Evolutionary conservation across 2,329 filamentous ascomycete species (phyloP).

Genomic region (Akanthomyces lecanii): DNA sequence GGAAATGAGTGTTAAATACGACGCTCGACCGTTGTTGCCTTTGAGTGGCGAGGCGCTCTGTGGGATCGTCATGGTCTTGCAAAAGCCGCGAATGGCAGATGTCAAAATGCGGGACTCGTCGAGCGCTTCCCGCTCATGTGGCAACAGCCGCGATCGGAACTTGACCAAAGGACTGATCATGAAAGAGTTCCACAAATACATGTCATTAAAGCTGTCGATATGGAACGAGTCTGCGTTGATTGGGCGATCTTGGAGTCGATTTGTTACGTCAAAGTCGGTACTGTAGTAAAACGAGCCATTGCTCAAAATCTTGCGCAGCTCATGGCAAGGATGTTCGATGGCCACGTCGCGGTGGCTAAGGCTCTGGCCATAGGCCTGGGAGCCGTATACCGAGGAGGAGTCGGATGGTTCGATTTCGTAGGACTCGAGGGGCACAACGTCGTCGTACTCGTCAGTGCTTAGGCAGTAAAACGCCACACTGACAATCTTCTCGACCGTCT

Average conservation of each 20-base stretch:
- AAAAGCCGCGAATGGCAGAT: constrained; percentile 91
- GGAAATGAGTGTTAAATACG: constrained; percentile 84
- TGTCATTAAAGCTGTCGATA: constrained; percentile 87
- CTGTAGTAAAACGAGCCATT: constrained; percentile 98
- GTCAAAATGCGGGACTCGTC: constrained; percentile 86
- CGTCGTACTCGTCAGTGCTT: constrained; percentile 80
- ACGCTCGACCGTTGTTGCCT: constrained; percentile 67
- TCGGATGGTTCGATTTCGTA: constrained; percentile 48
- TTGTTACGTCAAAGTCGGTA: constrained; percentile 95
- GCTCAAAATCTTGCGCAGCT: constrained; percentile 84
- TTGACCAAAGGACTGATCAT: constrained; percentile 92
- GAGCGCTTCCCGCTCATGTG: constrained; percentile 70
- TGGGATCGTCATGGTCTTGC: constrained; percentile 79
- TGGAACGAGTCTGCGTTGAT: constrained; percentile 76
- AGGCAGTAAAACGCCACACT: constrained; percentile 91
- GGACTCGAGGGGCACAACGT: constrained; percentile 57
- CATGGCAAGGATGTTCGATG: constrained; percentile 82
- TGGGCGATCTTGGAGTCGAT: constrained; percentile 81
- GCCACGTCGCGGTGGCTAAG: constrained; percentile 64
- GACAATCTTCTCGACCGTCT: constrained; percentile 83
- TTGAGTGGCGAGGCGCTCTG: constrained; percentile 69
- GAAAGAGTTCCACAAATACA: constrained; percentile 96
- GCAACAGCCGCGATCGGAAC: constrained; percentile 77
- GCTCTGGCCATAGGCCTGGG: constrained; percentile 34
- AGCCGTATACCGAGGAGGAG: constrained; percentile 43